phyloP scores from a whole-genome alignment of 371 early-diverging fungal genomes.

The Coemansia sp. region DNA sequence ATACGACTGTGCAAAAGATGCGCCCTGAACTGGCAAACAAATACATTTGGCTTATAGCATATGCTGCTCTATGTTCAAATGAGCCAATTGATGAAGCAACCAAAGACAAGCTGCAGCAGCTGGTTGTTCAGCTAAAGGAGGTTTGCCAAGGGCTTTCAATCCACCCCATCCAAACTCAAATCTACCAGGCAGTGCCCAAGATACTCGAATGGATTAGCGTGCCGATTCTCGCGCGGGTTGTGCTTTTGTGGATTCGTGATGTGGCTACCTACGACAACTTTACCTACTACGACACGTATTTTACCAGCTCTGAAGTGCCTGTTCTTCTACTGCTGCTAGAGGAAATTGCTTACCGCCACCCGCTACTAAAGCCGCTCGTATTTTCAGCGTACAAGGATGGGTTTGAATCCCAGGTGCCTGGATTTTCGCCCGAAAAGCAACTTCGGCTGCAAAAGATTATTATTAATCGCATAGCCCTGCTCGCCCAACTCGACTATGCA shows the following conservation, averaged over 20 bases:
- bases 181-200: constrained; percentile 27
- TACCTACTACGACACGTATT: constrained; percentile 66
- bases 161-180: constrained; percentile 33
- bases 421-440: constrained; percentile 51
- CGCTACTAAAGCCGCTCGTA: constrained; percentile 61
- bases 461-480: constrained; percentile 63
- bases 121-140: constrained; percentile 30
- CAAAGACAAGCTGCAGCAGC: constrained; percentile 15
- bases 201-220: constrained; percentile 29
- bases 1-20: constrained; percentile 49
- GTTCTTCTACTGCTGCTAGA: constrained; percentile 62
- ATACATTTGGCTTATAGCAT: constrained; percentile 62
- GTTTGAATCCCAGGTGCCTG: constrained; percentile 52
- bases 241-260: constrained; percentile 65
- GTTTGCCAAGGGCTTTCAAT: constrained; percentile 26
- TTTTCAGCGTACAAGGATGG: constrained; percentile 58
- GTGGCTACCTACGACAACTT: constrained; percentile 57
- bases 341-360: constrained; percentile 67
- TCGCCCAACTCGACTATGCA: constrained; percentile 62
- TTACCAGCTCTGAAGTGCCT: constrained; percentile 61
- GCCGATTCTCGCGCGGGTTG: constrained; percentile 53
- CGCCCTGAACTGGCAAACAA: constrained; percentile 59
- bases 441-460: constrained; percentile 63
- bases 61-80: constrained; percentile 26
- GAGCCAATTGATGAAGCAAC: constrained; percentile 1